Conservation (phyloP, 192 early-diverging fungal species). For the Umbelopsis ramanniana region DNA sequence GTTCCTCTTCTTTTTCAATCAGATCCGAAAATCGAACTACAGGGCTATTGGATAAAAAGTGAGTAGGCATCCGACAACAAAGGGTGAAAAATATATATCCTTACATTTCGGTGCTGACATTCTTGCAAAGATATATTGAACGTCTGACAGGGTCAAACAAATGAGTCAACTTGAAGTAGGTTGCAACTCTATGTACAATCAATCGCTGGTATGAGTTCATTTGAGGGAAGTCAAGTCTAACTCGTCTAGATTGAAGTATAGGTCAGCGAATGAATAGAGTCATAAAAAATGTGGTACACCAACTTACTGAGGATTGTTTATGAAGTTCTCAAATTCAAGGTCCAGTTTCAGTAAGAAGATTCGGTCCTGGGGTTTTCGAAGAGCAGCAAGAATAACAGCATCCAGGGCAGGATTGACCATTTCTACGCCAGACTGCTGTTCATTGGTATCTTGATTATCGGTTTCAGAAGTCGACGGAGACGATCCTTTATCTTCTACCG, state of each 20-base stretch:
- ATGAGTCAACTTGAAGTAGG: slow-evolving; percentile 69
- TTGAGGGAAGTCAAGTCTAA: slow-evolving; percentile 60
- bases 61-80: not conserved
- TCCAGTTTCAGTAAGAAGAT: slow-evolving; percentile 73
- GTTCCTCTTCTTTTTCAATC: slow-evolving; percentile 51
- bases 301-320: slow-evolving; percentile 59
- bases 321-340: slow-evolving; percentile 62
- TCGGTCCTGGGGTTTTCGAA: slow-evolving; percentile 66
- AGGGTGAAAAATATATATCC: slow-evolving; percentile 11
- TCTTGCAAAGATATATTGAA: slow-evolving; percentile 62
- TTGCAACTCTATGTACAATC: slow-evolving; percentile 72
- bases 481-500: not conserved
- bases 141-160: slow-evolving; percentile 57
- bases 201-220: slow-evolving; percentile 81
- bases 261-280: not conserved
- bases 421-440: slow-evolving; percentile 1
- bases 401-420: slow-evolving; percentile 44
- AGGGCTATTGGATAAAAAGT: slow-evolving; percentile 30
- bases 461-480: not conserved
- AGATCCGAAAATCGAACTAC: slow-evolving; percentile 52
- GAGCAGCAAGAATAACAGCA: slow-evolving; percentile 62
- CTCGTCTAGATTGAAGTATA: slow-evolving; percentile 45
- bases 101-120: slow-evolving; percentile 60
- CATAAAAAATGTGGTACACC: not conserved
- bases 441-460: slow-evolving; percentile 10